Base-by-base conservation (phyloP, 2,329 filamentous ascomycete species). In the Fulvia fulva region DNA sequence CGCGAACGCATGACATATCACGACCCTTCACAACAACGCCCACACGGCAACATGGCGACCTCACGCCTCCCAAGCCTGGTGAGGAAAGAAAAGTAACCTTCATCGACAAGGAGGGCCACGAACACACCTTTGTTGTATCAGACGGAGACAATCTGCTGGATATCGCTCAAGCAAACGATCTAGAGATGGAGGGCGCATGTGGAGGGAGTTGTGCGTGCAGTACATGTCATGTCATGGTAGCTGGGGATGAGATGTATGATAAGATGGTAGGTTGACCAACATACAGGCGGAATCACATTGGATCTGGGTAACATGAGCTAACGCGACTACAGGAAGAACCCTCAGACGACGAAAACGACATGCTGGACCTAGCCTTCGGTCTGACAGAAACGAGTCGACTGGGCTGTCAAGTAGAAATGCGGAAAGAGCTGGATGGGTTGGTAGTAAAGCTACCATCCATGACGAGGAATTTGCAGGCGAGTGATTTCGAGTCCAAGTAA, bases 141-240 rank as follows among this genome's bases (percentile, higher is more conserved):
- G 86, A 89, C 67, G 94, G 94, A 51, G 91, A 96, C 75, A 99
- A 99, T 74, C 80, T 99, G 55, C 82, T 99, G 55, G 93, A 97
- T 70, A 93, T 99, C 70, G 94, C 93, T 22, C 93, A 97, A 74
- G 90, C 89, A 47, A 85, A 97, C 75, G 93, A 97, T 71, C 80
- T 99, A 44, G 94, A 99, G 75, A 97, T 99, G 93, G 94, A 99
- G 80, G 85, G 94, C 61, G 94, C 94, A 12, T 99, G 94, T 71
- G 94, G 94, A 66, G 94, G 91, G 22, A 94, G 90, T 32, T 96
- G 91, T 76, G 91, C 91, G 55, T 96, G 91, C 78, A 94, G 89
- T 57, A 96, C 91, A 5, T 96, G 91, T 78, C 91, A 96, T 76
- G 87, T 96, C 57, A 91, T 96, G 62, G 89, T 96, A 37, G 76